Percentiles rank a stretch among this genome's conserved stretches.
These are phyloP conservation scores for Ocimum tenuiflorum DNA, from an alignment of 257 asterid genomes.

Conservation along the genomic window DNA sequence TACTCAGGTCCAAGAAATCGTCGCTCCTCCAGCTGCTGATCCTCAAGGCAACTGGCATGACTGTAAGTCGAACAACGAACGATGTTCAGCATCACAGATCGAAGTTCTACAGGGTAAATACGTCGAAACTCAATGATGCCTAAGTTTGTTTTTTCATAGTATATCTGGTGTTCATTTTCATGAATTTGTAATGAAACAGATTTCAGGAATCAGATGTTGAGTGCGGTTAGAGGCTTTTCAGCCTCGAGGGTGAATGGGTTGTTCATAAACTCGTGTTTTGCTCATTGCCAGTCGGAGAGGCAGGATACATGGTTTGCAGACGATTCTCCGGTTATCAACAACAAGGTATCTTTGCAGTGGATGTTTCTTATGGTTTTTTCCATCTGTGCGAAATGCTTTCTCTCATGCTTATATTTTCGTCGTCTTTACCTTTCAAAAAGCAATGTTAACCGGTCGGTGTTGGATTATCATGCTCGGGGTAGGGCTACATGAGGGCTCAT, in stretches of 20 bases:
- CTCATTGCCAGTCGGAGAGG: constrained; percentile 96
- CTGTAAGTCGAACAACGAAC: constrained; percentile 41
- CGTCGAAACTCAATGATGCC: neutral
- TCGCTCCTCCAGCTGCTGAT: constrained; percentile 64
- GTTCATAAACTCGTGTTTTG: constrained; percentile 84
- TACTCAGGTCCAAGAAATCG: constrained; percentile 69
- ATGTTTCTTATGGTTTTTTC: too few relatives aligned
- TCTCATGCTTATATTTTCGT: too few relatives aligned
- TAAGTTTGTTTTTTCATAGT: neutral
- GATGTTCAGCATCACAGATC: constrained; percentile 54
- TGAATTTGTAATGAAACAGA: too few relatives aligned
- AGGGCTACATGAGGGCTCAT: too few relatives aligned
- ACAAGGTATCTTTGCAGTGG: constrained; percentile 77
- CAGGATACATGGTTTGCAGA: constrained; percentile 90
- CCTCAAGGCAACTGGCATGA: constrained; percentile 54
- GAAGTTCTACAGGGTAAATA: constrained; percentile 56
- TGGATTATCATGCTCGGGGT: too few relatives aligned
- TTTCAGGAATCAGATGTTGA: constrained; percentile 64
- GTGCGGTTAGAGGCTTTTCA: constrained; percentile 43
- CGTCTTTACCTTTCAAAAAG: too few relatives aligned
- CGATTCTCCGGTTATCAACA: constrained; percentile 54
- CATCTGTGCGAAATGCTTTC: too few relatives aligned
- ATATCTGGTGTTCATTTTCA: neutral
- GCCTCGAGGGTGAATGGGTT: constrained; percentile 45
- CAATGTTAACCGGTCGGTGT: too few relatives aligned